Evolutionary conservation across 176 grass and related monocot genomes (phyloP).

Genomic region (Rhynchospora breviuscula): DNA sequence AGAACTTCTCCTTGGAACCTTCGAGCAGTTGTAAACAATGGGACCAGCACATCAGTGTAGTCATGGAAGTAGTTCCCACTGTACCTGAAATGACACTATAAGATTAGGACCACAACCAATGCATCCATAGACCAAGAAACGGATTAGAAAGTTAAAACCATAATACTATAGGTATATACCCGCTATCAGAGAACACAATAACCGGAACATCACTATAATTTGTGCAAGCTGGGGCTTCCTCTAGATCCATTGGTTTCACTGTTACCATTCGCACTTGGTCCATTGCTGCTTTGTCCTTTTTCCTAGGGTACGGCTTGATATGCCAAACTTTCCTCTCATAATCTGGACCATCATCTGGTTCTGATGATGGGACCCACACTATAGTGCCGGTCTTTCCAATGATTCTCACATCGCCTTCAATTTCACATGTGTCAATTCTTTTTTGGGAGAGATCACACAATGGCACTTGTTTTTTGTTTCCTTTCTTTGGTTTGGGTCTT

Average conservation of each 20-base stretch:
- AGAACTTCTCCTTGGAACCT: slow-evolving; percentile 54
- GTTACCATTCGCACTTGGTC: slow-evolving; percentile 18
- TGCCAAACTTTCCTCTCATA: slow-evolving; percentile 51
- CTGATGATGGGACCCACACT: slow-evolving; percentile 33
- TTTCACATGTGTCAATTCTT: slow-evolving; percentile 71
- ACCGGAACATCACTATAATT: slow-evolving; percentile 43
- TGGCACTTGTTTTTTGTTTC: slow-evolving; percentile 21
- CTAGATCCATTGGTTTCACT: slow-evolving; percentile 25
- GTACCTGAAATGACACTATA: slow-evolving; percentile 33
- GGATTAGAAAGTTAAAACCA: background rate
- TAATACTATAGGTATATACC: slow-evolving; percentile 1
- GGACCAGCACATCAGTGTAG: slow-evolving; percentile 83
- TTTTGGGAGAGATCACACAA: slow-evolving; percentile 56
- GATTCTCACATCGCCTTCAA: slow-evolving; percentile 69
- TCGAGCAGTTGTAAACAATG: slow-evolving; percentile 53
- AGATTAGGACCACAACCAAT: background rate
- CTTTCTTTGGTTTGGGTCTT: slow-evolving; percentile 7
- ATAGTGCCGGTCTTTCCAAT: slow-evolving; percentile 31
- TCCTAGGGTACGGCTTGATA: slow-evolving; percentile 60
- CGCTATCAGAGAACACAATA: slow-evolving; percentile 65
- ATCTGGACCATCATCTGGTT: slow-evolving; percentile 27
- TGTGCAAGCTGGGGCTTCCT: slow-evolving; percentile 27
- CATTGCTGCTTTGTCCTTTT: slow-evolving; percentile 51
- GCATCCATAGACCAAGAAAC: background rate
- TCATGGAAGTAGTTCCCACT: slow-evolving; percentile 86